These are phyloP conservation scores for Candida insectorum DNA, from an alignment of 805 yeast species.

Conservation along the genomic window DNA sequence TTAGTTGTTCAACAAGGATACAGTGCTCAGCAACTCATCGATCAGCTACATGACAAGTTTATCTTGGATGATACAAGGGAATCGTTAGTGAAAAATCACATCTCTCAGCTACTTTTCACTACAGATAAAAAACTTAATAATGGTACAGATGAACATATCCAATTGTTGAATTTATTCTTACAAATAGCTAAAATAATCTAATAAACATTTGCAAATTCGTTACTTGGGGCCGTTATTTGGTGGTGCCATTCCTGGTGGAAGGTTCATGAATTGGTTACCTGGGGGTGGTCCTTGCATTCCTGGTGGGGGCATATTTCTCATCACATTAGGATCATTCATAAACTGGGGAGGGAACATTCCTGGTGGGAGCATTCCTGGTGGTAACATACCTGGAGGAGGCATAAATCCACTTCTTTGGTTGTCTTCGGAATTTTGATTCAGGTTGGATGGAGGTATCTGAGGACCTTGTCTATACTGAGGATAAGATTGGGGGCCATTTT, in stretches of 20 bases:
- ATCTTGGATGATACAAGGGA: conserved; percentile 51
- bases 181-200: conserved; percentile 23
- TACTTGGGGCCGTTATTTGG: conserved; percentile 6
- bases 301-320: conserved; percentile 6
- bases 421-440: not conserved
- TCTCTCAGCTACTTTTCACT: conserved; percentile 65
- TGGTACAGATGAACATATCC: conserved; percentile 89
- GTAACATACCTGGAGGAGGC: conserved; percentile 12
- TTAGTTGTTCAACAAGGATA: conserved; percentile 62
- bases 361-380: conserved; percentile 13
- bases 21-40: conserved; percentile 70
- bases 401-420: conserved; percentile 2
- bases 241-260: conserved; percentile 26
- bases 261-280: conserved; percentile 6
- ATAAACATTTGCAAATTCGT: not conserved
- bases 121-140: conserved; percentile 71
- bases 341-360: conserved; percentile 15
- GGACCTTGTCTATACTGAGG: conserved; percentile 1
- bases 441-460: conserved; percentile 6
- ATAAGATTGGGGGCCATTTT: conserved; percentile 2
- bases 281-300: conserved; percentile 7
- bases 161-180: conserved; percentile 59
- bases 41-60: conserved; percentile 68
- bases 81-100: conserved; percentile 56
- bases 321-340: conserved; percentile 5